Conservation (phyloP, 2,329 filamentous ascomycete genomes). For the Diaporthe australafricana region DNA sequence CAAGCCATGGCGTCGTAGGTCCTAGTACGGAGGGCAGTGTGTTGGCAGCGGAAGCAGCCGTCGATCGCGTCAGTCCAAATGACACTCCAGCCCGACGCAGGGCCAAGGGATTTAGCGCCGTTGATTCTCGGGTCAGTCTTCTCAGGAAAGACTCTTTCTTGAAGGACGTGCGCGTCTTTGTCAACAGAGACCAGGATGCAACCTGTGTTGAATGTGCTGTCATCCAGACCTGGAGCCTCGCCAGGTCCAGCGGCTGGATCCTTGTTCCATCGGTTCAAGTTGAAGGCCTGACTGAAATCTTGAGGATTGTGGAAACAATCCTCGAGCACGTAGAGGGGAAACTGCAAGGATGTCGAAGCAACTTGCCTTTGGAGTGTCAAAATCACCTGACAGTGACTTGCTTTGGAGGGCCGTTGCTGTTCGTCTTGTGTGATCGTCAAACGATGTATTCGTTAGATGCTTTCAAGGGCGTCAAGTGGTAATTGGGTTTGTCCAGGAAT, state of each 20-base stretch:
- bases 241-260: not conserved
- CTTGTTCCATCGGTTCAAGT: not conserved
- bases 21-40: constrained; percentile 9
- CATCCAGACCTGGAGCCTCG: not conserved
- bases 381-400: not conserved
- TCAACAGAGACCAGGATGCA: not conserved
- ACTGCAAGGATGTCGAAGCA: not conserved
- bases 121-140: constrained; percentile 13
- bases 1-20: constrained; percentile 13
- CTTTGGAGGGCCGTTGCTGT: not conserved
- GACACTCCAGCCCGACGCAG: not conserved
- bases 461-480: not conserved
- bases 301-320: not conserved
- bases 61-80: constrained; percentile 25
- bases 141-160: not conserved
- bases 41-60: constrained; percentile 27
- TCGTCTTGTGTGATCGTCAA: not conserved
- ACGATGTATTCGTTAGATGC: not conserved
- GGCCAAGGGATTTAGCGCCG: constrained; percentile 13
- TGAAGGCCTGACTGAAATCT: not conserved
- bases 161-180: constrained; percentile 7
- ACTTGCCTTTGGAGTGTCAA: constrained; percentile 2
- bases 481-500: not conserved
- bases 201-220: not conserved
- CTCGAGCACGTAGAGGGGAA: not conserved